phyloP scores from a whole-genome alignment of 768 basidiomycete genomes.

The Boletus rufocinnamomeus region DNA sequence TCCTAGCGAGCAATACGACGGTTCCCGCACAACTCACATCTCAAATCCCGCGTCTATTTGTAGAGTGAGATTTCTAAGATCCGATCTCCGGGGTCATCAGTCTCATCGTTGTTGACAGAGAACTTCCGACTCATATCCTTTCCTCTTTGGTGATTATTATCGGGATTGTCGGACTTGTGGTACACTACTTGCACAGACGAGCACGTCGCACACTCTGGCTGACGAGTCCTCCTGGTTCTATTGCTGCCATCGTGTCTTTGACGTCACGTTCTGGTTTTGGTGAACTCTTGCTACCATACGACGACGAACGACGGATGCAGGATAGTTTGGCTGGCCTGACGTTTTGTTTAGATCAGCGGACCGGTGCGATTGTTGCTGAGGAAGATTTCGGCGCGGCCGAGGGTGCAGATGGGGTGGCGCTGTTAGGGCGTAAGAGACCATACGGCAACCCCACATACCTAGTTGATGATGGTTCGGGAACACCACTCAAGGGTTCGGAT shows the following conservation, averaged over 20 bases:
- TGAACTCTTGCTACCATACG: conserved; percentile 59
- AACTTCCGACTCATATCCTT: conserved; percentile 54
- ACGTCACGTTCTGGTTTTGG: conserved; percentile 65
- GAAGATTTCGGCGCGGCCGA: conserved; percentile 34
- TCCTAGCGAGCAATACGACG: conserved; percentile 42
- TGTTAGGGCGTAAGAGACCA: conserved; percentile 15
- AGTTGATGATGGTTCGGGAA: conserved; percentile 5
- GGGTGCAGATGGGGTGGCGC: conserved; percentile 13
- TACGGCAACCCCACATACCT: conserved; percentile 3
- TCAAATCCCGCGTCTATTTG: conserved; percentile 49
- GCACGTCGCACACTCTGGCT: conserved; percentile 52
- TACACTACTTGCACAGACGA: conserved; percentile 50
- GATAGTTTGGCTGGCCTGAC: conserved; percentile 50
- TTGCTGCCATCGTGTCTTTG: conserved; percentile 56
- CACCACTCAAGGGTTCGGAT: conserved; percentile 3
- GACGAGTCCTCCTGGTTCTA: conserved; percentile 57
- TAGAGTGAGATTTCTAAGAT: conserved; percentile 49
- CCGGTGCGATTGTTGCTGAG: conserved; percentile 64
- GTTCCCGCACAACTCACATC: conserved; percentile 44
- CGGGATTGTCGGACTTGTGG: conserved; percentile 47
- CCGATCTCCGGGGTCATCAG: background rate
- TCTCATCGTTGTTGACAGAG: conserved; percentile 37
- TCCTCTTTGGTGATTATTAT: conserved; percentile 48
- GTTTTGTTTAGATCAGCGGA: conserved; percentile 57
- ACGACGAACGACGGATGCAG: conserved; percentile 46